Base-by-base conservation (phyloP, 176 grass and related monocot species). In the Canna indica region DNA sequence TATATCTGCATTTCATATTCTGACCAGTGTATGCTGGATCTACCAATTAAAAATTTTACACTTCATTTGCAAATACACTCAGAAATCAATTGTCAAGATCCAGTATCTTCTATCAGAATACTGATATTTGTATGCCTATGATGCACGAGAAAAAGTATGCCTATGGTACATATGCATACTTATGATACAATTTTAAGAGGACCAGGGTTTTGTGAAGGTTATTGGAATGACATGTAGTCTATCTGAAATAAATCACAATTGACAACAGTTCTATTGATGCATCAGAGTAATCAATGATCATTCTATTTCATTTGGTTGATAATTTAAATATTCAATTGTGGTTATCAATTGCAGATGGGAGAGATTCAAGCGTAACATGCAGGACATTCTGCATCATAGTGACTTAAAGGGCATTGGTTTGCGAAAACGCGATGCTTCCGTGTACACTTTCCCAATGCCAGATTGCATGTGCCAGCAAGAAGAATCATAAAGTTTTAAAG, bases 401-500 rank as follows among this genome's bases (percentile, higher is more conserved):
- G 88, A 96, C 45, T 52, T 47, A 5, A 96, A 89, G 76, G 81
- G 88, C 28, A 75, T 83, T 1, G 78, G 76, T 29, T 32, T 91
- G 14, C 83, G 92, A 76, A 96, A 96, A 74, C 48, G 71, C 0
- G 58, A 79, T 45, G 78, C 81, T 36, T 91, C 88, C 61, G 76
- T 89, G 28, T 96, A 91, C 72, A 87, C 71, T 57, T 85, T 85
- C 38, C 92, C 92, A 1, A 88, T 91, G 81, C 92, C 92, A 4
- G 88, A 91, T 77, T 96, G 92, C 83, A 88, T 91, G 88, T 91
- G 92, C 71, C 72, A 73, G 36, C 73, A 81, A 79, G 17, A 73
- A 56, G 81, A 88, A 75, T 3, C 69, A 75, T 76, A 73, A 82
- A 26, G 4, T 50, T 42, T 22, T 2, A 3, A 18, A n/a, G n/a